Percentiles rank a stretch among this genome's conserved stretches.
Evolutionary conservation across 352 stramenopile genomes (phyloP).

Genomic region (Globisporangium rhizosaccharum): DNA sequence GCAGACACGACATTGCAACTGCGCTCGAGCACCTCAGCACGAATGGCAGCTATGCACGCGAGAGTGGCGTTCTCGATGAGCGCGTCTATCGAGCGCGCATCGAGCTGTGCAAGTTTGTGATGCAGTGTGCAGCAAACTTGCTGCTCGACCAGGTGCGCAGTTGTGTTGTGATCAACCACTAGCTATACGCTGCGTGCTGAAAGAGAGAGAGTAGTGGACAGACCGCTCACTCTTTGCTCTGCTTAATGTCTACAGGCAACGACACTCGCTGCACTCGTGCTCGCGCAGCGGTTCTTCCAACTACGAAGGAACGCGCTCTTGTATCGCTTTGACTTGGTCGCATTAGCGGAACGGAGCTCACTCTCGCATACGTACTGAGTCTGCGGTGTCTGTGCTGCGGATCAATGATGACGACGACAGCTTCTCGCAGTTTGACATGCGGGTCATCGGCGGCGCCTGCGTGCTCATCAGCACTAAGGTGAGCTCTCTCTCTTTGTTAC

Average conservation of each 20-base stretch:
- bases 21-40: neutral
- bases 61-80: neutral
- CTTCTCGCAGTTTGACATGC: constrained; percentile 15
- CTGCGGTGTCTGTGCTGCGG: neutral
- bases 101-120: constrained; percentile 8
- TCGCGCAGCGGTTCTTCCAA: neutral
- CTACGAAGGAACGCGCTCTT: neutral
- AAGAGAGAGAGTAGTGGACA: neutral
- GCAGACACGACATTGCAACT: neutral
- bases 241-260: neutral
- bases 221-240: neutral
- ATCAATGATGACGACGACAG: constrained; percentile 1
- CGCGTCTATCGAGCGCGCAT: constrained; percentile 3
- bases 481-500: neutral
- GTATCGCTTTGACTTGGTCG: neutral
- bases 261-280: neutral
- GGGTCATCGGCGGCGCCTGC: constrained; percentile 15
- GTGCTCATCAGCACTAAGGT: constrained; percentile 18
- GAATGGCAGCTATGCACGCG: neutral
- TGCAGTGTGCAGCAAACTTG: constrained; percentile 9
- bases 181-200: neutral
- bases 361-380: neutral
- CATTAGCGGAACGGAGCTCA: neutral
- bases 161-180: neutral
- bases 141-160: constrained; percentile 13